Base-by-base conservation (phyloP, 2,329 filamentous ascomycete species). In the Arthrinium phaeospermum region DNA sequence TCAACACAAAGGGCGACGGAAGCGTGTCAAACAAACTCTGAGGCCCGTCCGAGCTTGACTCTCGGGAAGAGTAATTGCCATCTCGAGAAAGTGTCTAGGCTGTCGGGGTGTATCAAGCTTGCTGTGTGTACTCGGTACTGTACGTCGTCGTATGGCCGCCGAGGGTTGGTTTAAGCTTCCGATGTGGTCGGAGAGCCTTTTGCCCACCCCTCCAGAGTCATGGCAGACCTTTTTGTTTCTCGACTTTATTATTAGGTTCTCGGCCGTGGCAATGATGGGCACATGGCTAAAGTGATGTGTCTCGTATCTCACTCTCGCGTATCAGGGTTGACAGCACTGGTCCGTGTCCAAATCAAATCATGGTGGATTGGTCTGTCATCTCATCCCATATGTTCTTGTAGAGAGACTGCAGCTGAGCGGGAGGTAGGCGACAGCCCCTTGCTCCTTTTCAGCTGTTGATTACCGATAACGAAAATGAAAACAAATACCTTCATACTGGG, bases 11-110 rank as follows among this genome's bases (percentile, higher is more conserved):
- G 19, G 41, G 8, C 1, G 10, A 27, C 16, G 41, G 13, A 68
- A 41, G 57, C 57, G 57, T 64, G 34, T 41, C 57, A 64, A 41
- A 47, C 41, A 46, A n/a, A 30, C 67, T 68, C 67, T 47, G 24
- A 68, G 27, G 67, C 67, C 45, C 67, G 67, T 47, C 67, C 67
- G 67, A 68, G 67, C 67, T 47, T 68, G 67, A 68, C 67, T 68
- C n/a, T 30, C 67, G 67, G 67, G 67, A 68, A 34, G 34, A 41
- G 34, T 64, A 64, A 45, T 47, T 68, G 67, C 41, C 67, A 68
- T 45, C 41, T 46, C 45, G 67, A 68, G 67, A 68, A 41, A 41
- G 24, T 68, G 67, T 68, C 44, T 46, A 46, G 67, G 44, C 45
- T 47, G 67, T 68, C 67, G 46, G 57, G 57, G 34, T 64, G 34